Conservation (phyloP, 345 rosid genomes). For the Excoecaria cochinchinensis region DNA sequence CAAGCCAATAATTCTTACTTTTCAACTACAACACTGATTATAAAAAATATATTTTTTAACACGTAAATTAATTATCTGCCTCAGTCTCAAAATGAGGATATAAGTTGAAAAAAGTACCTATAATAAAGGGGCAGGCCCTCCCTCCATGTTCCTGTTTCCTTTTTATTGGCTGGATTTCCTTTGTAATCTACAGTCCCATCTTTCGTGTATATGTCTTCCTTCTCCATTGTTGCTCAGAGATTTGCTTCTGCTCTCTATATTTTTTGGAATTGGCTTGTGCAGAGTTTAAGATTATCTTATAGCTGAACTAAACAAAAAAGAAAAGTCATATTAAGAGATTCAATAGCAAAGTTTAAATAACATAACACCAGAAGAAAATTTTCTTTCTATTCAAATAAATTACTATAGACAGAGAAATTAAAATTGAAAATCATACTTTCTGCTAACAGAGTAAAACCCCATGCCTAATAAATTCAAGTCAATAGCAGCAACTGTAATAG, state of each 20-base stretch:
- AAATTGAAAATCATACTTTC: not conserved
- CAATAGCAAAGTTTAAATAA: not conserved
- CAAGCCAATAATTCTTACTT: no score
- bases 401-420: not conserved
- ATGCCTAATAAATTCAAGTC: no score
- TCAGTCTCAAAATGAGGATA: no score
- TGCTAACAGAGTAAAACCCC: not conserved
- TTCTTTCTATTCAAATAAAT: not conserved
- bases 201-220: slow-evolving; percentile 50
- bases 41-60: no score
- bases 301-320: not conserved
- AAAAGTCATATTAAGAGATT: no score
- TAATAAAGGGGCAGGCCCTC: slow-evolving; percentile 79
- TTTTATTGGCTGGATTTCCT: slow-evolving; percentile 61
- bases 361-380: not conserved
- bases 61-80: no score
- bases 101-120: slow-evolving; percentile 39
- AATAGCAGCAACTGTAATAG: not conserved
- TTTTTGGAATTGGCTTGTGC: no score
- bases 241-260: not conserved
- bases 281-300: not conserved
- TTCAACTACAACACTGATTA: no score
- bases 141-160: slow-evolving; percentile 68
- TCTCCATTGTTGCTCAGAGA: slow-evolving; percentile 25
- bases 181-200: slow-evolving; percentile 64